phyloP scores from a whole-genome alignment of 1,284 basidiomycete genomes.

The Leccinum fallax region DNA sequence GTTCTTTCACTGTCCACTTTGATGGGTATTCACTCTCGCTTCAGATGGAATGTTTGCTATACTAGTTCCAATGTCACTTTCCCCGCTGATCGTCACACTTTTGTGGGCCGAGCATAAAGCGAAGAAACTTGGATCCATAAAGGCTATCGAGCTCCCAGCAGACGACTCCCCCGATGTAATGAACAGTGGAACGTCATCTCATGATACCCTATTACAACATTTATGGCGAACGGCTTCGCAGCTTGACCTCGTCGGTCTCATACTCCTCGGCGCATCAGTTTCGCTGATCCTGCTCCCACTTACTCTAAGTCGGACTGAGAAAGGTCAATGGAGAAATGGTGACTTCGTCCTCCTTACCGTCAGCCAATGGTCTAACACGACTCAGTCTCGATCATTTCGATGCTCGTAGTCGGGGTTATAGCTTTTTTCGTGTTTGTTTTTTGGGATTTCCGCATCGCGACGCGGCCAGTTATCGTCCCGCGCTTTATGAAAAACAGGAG shows the following conservation, averaged over 20 bases:
- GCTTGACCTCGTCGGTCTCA: constrained; percentile 69
- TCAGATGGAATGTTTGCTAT: constrained; percentile 72
- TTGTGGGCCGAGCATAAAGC: constrained; percentile 74
- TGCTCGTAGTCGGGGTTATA: constrained; percentile 53
- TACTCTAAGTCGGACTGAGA: constrained; percentile 52
- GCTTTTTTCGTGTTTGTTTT: constrained; percentile 47
- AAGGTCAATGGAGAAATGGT: constrained; percentile 50
- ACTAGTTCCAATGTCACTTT: constrained; percentile 54
- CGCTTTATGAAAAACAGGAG: constrained; percentile 47
- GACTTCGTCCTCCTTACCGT: constrained; percentile 1
- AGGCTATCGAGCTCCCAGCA: constrained; percentile 1
- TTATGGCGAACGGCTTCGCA: constrained; percentile 42
- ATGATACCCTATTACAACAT: constrained; percentile 5
- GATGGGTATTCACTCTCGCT: constrained; percentile 2
- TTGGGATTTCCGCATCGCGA: constrained; percentile 54
- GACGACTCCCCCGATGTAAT: neutral
- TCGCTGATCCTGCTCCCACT: constrained; percentile 70
- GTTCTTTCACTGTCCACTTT: constrained; percentile 21
- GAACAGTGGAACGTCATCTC: neutral
- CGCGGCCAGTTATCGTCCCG: constrained; percentile 53
- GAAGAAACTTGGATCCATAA: constrained; percentile 49
- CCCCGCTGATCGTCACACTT: constrained; percentile 65
- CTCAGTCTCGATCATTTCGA: constrained; percentile 56
- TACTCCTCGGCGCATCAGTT: constrained; percentile 62
- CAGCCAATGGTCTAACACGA: constrained; percentile 3